Evolutionary conservation across 1,139 yeast species (phyloP).

Genomic region (Meyerozyma athensensis): DNA sequence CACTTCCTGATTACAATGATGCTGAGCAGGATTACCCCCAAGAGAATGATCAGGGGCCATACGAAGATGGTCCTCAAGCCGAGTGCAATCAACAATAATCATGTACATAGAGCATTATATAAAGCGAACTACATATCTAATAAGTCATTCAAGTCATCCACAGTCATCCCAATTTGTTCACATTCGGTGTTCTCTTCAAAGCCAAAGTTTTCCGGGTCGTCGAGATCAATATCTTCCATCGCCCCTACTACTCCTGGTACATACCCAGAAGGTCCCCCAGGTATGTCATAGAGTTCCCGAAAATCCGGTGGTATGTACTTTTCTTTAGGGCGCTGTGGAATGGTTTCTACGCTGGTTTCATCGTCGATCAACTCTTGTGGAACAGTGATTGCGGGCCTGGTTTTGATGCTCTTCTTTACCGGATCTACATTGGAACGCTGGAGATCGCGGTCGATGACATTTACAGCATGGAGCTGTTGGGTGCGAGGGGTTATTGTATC

Average conservation of each 20-base stretch:
- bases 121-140: constrained; percentile 24
- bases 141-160: constrained; percentile 33
- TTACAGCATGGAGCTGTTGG: neutral
- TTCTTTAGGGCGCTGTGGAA: constrained; percentile 16
- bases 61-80: constrained; percentile 20
- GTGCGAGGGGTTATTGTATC: neutral
- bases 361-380: constrained; percentile 22
- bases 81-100: constrained; percentile 41
- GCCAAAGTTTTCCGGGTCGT: constrained; percentile 8
- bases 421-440: constrained; percentile 3
- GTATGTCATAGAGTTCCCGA: neutral
- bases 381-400: constrained; percentile 7
- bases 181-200: constrained; percentile 14
- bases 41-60: constrained; percentile 9
- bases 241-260: constrained; percentile 6
- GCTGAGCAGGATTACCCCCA: constrained; percentile 18
- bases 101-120: constrained; percentile 7
- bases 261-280: neutral
- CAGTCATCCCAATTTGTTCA: constrained; percentile 26
- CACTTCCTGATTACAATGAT: constrained; percentile 35
- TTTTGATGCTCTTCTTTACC: constrained; percentile 4
- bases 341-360: constrained; percentile 35
- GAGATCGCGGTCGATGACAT: constrained; percentile 1
- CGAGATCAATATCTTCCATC: constrained; percentile 9
- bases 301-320: neutral